Evolutionary conservation across 495 filamentous ascomycete genomes (phyloP).

Genomic region (Lindgomyces ingoldianus): DNA sequence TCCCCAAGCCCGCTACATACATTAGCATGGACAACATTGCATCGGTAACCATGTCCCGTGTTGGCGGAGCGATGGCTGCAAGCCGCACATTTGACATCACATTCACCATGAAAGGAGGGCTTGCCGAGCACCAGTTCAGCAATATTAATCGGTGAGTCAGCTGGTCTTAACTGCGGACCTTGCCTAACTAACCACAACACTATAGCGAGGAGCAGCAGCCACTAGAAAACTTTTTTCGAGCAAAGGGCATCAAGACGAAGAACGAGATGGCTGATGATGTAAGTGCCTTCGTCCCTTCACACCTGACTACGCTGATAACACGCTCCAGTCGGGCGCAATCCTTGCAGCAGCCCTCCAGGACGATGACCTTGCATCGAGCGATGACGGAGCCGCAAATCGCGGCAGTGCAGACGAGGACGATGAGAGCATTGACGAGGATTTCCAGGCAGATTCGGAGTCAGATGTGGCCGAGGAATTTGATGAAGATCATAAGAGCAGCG

Average conservation of each 20-base stretch:
- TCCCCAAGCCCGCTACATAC: constrained; percentile 96
- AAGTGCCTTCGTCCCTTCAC: constrained; percentile 35
- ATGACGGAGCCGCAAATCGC: constrained; percentile 70
- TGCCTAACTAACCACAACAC: constrained; percentile 7
- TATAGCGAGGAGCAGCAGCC: constrained; percentile 86
- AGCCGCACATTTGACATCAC: constrained; percentile 97
- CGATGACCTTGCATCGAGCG: constrained; percentile 74
- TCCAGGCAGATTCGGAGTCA: constrained; percentile 84
- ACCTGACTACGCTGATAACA: constrained; percentile 17
- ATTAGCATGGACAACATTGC: constrained; percentile 88
- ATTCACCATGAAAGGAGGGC: constrained; percentile 74
- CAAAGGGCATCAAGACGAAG: constrained; percentile 90
- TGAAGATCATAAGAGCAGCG: constrained; percentile 82
- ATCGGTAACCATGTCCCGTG: constrained; percentile 90
- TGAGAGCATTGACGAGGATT: constrained; percentile 94
- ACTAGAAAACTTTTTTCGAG: constrained; percentile 92
- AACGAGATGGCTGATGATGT: constrained; percentile 86
- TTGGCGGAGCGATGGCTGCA: constrained; percentile 89
- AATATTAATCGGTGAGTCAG: constrained; percentile 85
- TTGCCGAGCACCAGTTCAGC: constrained; percentile 88
- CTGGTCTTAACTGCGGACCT: not conserved
- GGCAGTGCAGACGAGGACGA: constrained; percentile 95
- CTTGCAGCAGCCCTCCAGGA: constrained; percentile 79
- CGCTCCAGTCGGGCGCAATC: constrained; percentile 57
- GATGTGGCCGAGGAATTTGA: constrained; percentile 98